Evolutionary conservation across 108 stramenopile genomes (phyloP), one percentile per base, ranked within the genome.

Genomic region (Schizochytrium sp.): DNA sequence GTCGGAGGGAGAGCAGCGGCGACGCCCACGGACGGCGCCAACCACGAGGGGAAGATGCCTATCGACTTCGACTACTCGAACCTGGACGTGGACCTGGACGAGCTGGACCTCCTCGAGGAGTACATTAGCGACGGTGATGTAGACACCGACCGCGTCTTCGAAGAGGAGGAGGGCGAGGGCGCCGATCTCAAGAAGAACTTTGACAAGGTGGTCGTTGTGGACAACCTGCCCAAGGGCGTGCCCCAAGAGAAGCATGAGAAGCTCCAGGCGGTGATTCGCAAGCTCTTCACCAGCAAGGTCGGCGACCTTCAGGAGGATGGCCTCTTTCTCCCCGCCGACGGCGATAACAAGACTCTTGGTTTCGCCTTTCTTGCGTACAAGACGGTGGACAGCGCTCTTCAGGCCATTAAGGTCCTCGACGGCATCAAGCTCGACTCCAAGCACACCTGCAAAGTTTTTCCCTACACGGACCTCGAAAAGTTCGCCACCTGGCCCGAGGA

Each of bases 371-470:
- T 91, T 16, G 63, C 71, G 48, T 91, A 87, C 53, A 47, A 72
- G 44, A 45, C 43, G 29, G 47, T 60, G 10, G 89, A 87, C 18
- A 47, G n/a, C n/a, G 91, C 91, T 5, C 57, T 43, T 57, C 45
- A 90, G 59, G 91, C 91, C 29, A 88, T 91, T 12, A 88, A 83
- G 57, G 51, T 43, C 5, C 58, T 72, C 2, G 53, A 91, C 44
- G 89, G 89, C n/a, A 60, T 87, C 34, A 51, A 28, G 55, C 72
- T 91, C 59, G 91, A 89, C 87, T 59, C 72, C n/a, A 91, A 89
- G 45, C 91, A 91, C 72, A 87, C 89, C 6, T 89, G 89, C 76
- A 69, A 89, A 43, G 89, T 91, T 4, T 44, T 45, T 83, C 71
- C 29, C 14, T 91, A 91, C 72, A 57, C 43, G 44, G 89, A 91